Evolutionary conservation across 2,329 filamentous ascomycete genomes (phyloP).

Genomic region (Fusarium sp.): DNA sequence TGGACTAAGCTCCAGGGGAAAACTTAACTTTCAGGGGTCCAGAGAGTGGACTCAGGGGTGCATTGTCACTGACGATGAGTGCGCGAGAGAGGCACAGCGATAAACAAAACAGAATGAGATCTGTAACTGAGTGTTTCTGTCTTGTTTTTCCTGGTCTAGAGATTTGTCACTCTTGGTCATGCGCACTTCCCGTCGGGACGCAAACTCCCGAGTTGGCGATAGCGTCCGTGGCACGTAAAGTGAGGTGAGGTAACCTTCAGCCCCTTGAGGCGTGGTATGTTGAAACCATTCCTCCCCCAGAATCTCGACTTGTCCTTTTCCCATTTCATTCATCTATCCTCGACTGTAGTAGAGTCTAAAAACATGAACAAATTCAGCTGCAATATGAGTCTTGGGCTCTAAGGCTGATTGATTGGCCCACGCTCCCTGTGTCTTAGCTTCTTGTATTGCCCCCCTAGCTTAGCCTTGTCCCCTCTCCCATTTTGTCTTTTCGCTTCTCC

Average conservation of each 20-base stretch:
- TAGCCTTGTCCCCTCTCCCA: conserved; percentile 15
- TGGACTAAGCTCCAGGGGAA: conserved; percentile 19
- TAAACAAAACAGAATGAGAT: neutral
- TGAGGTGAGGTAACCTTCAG: neutral
- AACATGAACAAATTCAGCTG: neutral
- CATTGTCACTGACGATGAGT: neutral
- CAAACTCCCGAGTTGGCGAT: conserved; percentile 8
- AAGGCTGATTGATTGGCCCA: conserved; percentile 22
- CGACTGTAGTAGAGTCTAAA: neutral
- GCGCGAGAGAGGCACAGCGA: neutral
- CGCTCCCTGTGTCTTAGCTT: conserved; percentile 5
- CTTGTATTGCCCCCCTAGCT: neutral
- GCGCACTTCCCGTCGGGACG: neutral
- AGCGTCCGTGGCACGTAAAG: neutral
- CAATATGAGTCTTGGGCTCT: conserved; percentile 2
- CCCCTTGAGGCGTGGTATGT: neutral
- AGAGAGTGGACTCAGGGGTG: conserved; percentile 22
- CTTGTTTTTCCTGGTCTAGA: neutral
- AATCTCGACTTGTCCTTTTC: neutral
- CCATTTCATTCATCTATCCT: neutral
- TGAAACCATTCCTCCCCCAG: conserved; percentile 30
- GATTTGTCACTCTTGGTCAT: conserved; percentile 1
- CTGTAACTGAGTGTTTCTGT: neutral
- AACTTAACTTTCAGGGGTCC: conserved; percentile 25
- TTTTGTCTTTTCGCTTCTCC: conserved; percentile 17